These are phyloP conservation scores for Didymella exigua DNA, from an alignment of 2,329 filamentous ascomycete genomes.

Conservation along the genomic window DNA sequence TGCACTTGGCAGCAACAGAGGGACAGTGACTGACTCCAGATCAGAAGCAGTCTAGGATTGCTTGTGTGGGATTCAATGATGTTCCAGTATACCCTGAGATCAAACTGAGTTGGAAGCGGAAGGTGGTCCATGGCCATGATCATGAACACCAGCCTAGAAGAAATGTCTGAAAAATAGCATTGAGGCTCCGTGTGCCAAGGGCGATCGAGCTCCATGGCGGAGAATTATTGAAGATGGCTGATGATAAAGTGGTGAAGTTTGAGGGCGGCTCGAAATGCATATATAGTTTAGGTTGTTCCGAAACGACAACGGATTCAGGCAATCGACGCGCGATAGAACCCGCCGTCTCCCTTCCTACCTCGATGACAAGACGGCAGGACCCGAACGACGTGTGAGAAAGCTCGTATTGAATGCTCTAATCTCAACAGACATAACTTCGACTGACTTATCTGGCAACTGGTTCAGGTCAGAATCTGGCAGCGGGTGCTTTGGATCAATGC, in stretches of 20 bases:
- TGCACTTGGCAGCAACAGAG: conserved; percentile 13
- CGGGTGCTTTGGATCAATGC: too few relatives aligned
- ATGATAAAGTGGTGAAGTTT: neutral
- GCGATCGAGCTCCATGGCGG: neutral
- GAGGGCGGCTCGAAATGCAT: neutral
- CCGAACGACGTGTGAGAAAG: neutral
- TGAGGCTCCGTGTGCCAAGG: neutral
- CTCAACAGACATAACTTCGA: neutral
- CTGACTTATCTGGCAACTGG: neutral
- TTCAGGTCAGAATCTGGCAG: neutral
- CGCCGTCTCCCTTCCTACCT: neutral
- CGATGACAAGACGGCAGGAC: neutral
- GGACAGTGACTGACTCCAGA: conserved; percentile 8
- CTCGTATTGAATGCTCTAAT: neutral
- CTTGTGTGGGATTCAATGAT: neutral
- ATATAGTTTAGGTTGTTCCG: neutral
- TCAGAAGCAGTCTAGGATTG: neutral
- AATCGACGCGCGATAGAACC: neutral
- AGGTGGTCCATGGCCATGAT: neutral
- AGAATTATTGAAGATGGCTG: neutral
- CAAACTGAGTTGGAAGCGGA: neutral
- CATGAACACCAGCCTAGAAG: neutral
- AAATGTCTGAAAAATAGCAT: neutral
- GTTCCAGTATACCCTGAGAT: neutral
- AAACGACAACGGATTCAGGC: neutral